Percentiles rank a stretch among this genome's conserved stretches.
Conservation (phyloP, 2,329 filamentous ascomycete species). For the Cladophialophora bantiana region DNA sequence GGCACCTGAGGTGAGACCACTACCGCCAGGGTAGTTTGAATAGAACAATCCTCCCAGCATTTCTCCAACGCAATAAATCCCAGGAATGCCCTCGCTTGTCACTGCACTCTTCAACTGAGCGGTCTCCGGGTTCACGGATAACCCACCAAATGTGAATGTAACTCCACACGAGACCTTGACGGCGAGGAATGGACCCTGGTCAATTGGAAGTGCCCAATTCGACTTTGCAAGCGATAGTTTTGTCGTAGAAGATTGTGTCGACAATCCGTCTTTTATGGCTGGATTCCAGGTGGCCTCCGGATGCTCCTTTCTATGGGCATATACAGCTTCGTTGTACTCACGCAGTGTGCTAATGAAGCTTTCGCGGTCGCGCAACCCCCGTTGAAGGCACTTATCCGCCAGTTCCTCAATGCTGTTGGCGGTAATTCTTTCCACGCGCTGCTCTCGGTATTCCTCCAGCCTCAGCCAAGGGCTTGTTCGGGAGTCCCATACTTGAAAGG, state of each 20-base stretch:
- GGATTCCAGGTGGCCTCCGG: conserved; percentile 62
- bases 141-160: conserved; percentile 72
- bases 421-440: conserved; percentile 61
- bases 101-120: conserved; percentile 54
- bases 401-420: conserved; percentile 62
- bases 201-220: conserved; percentile 69
- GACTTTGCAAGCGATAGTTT: conserved; percentile 63
- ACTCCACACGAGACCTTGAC: conserved; percentile 70
- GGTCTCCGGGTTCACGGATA: conserved; percentile 63
- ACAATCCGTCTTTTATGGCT: conserved; percentile 65
- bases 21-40: conserved; percentile 68
- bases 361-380: conserved; percentile 56
- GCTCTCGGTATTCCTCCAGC: conserved; percentile 67
- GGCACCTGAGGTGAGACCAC: conserved; percentile 65
- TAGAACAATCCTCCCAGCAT: conserved; percentile 71
- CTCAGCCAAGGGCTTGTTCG: conserved; percentile 61
- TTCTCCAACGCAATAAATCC: conserved; percentile 68
- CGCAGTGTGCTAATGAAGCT: conserved; percentile 61
- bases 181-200: conserved; percentile 65
- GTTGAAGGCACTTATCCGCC: conserved; percentile 56
- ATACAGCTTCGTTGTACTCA: conserved; percentile 66
- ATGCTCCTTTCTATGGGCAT: conserved; percentile 55
- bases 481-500: conserved; percentile 71
- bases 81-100: conserved; percentile 55
- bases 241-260: conserved; percentile 60